Percentiles rank a stretch among this genome's conserved stretches.
Evolutionary conservation across 768 basidiomycete genomes (phyloP).

Genomic region (Boletus insuetus): DNA sequence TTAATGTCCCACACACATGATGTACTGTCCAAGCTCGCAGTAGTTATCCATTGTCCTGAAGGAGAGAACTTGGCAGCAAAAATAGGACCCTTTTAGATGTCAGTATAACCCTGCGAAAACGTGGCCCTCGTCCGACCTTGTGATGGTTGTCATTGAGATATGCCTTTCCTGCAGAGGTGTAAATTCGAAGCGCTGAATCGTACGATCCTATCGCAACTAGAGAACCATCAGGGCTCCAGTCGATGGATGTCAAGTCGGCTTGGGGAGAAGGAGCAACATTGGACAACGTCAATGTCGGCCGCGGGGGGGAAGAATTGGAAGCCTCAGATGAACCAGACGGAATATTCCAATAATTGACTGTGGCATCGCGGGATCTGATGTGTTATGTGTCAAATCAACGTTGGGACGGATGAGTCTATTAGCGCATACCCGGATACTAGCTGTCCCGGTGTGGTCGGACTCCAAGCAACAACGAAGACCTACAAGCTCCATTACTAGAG

Average conservation of each 20-base stretch:
- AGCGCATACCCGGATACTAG: slow-evolving; percentile 69
- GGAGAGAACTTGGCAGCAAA: slow-evolving; percentile 77
- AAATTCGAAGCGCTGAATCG: slow-evolving; percentile 69
- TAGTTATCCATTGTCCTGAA: slow-evolving; percentile 67
- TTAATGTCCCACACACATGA: slow-evolving; percentile 77
- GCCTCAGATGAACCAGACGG: slow-evolving; percentile 37
- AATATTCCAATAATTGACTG: slow-evolving; percentile 71
- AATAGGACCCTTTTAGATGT: slow-evolving; percentile 63
- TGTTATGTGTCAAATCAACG: slow-evolving; percentile 3
- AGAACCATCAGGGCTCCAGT: slow-evolving; percentile 75
- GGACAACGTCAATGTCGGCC: slow-evolving; percentile 44
- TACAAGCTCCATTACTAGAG: slow-evolving; percentile 27
- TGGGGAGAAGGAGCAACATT: slow-evolving; percentile 48
- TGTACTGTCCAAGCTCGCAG: slow-evolving; percentile 76
- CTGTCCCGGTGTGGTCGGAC: slow-evolving; percentile 56
- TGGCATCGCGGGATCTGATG: slow-evolving; percentile 70
- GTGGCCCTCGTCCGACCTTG: slow-evolving; percentile 43
- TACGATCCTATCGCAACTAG: slow-evolving; percentile 77
- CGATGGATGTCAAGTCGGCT: slow-evolving; percentile 68
- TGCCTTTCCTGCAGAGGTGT: slow-evolving; percentile 53
- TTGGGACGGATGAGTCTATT: not conserved
- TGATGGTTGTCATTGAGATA: slow-evolving; percentile 66
- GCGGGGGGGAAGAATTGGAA: slow-evolving; percentile 15
- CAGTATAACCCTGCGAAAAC: slow-evolving; percentile 9
- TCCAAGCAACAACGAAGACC: slow-evolving; percentile 84